Evolutionary conservation across 805 yeast genomes (phyloP).

Genomic region (Candida tibetensis): DNA sequence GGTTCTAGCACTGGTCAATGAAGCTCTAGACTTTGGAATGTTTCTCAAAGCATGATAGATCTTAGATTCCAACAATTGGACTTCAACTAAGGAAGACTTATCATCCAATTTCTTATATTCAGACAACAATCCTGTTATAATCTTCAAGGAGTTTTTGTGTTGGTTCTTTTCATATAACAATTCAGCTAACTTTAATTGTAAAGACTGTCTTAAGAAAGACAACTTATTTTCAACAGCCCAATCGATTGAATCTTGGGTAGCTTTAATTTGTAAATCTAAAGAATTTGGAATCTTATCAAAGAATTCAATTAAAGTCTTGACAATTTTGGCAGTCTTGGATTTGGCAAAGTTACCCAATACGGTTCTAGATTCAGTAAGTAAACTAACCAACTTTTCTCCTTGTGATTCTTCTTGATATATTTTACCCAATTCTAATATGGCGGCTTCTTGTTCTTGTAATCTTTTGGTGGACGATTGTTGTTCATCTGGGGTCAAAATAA

Average conservation of each 20-base stretch:
- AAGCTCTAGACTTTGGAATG: constrained; percentile 85
- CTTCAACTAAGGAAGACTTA: constrained; percentile 91
- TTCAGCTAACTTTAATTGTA: constrained; percentile 79
- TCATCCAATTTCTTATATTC: constrained; percentile 95
- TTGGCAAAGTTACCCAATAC: constrained; percentile 83
- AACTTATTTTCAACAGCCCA: constrained; percentile 87
- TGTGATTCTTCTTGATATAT: constrained; percentile 54
- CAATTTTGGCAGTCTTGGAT: constrained; percentile 90
- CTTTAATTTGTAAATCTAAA: constrained; percentile 65
- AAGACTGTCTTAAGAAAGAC: constrained; percentile 81
- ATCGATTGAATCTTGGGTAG: constrained; percentile 75
- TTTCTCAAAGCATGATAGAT: constrained; percentile 90
- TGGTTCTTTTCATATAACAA: constrained; percentile 64
- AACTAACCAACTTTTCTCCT: constrained; percentile 50
- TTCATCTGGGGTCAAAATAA: constrained; percentile 30
- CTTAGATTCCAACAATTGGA: constrained; percentile 85
- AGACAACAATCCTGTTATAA: constrained; percentile 67
- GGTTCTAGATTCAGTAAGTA: constrained; percentile 65
- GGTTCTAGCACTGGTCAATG: constrained; percentile 92
- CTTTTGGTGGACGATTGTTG: constrained; percentile 21
- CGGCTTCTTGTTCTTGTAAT: constrained; percentile 53
- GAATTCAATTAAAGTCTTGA: constrained; percentile 75
- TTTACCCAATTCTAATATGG: constrained; percentile 74
- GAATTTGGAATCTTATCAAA: constrained; percentile 63
- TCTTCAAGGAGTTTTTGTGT: constrained; percentile 66